Evolutionary conservation across 108 stramenopile species (phyloP).

Genomic region (Cyclostephanos invisitatus): DNA sequence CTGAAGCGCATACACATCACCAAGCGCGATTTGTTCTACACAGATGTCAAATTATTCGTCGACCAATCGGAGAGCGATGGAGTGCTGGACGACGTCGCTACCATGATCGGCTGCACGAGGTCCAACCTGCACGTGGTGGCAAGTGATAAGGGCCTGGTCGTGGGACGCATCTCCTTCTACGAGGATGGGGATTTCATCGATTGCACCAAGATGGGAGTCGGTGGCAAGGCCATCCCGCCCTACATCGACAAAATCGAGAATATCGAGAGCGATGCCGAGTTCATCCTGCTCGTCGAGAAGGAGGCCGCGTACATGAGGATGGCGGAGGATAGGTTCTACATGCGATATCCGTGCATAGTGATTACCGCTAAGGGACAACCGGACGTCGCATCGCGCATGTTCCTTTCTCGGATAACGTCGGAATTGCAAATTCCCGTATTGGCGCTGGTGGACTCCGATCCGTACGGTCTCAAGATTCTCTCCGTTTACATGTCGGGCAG

Average conservation of each 20-base stretch:
- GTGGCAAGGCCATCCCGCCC: conserved; percentile 97
- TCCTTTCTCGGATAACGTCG: conserved; percentile 72
- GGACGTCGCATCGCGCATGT: conserved; percentile 87
- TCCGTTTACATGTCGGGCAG: conserved; percentile 92
- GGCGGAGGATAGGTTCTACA: conserved; percentile 97
- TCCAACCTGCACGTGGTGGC: conserved; percentile 96
- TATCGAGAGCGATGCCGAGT: conserved; percentile 92
- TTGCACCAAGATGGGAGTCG: conserved; percentile 92
- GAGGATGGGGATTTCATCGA: conserved; percentile 97
- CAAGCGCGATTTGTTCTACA: conserved; percentile 98
- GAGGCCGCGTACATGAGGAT: conserved; percentile 99
- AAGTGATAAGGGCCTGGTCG: conserved; percentile 96
- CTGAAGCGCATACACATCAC: conserved; percentile 95
- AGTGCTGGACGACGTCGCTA: conserved; percentile 95
- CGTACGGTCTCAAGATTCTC: conserved; percentile 97
- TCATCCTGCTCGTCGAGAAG: conserved; percentile 96
- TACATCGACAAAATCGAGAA: conserved; percentile 95
- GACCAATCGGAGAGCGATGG: conserved; percentile 93
- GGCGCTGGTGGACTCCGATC: conserved; percentile 96
- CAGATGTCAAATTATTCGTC: conserved; percentile 97
- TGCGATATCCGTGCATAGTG: conserved; percentile 96
- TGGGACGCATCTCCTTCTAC: conserved; percentile 85
- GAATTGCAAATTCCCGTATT: conserved; percentile 95
- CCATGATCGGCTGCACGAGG: conserved; percentile 96
- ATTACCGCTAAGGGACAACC: conserved; percentile 99